Evolutionary conservation across 768 basidiomycete genomes (phyloP), one percentile per base, ranked within the genome.

Genomic region (Lanmaoa pseudosensibilis): DNA sequence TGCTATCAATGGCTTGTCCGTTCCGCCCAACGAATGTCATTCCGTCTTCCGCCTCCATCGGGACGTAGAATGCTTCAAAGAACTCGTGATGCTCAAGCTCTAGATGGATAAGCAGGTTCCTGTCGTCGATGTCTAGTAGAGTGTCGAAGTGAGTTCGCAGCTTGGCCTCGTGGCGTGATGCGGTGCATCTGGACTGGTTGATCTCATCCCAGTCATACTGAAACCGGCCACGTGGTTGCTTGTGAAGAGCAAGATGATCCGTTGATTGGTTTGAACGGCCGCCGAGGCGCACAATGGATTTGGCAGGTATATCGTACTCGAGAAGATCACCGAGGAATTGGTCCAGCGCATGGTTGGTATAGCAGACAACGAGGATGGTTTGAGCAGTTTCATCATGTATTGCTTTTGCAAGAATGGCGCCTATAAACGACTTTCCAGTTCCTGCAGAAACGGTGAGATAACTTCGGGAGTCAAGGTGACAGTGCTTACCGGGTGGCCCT

Each of bases 371-470:
- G 8, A 88, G 78, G 19, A 88, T 85, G 0, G 68, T 81, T 38
- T 75, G 69, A 0, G 56, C 5, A 0, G 80, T 80, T 48, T 67
- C 61, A 18, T 81, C 78, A 44, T 87, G 79, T 11, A 87, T 66
- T 4, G 77, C 69, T 54, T 87, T 88, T 0, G 84, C 83, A 1
- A 87, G 69, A 1, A 88, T 71, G 1, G 83, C 80, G 0, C 87
- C 87, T 41, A 88, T 82, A 62, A 87, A 87, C 0, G 85, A 87
- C 60, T 88, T 89, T 1, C 87, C 87, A 0, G 87, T 89, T 1
- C 87, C 87, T 88, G 21, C 2, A 5, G 7, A 12, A 41, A 43
- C 9, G 11, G 7, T 62, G n/a, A 65, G 38, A 46, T 13, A 2
- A 2, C 1, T 38, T 25, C 8, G 16, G 15, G 8, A 9, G 18